Base-by-base conservation (phyloP, 257 asterid species). In the Solanum ahanhuiri region DNA sequence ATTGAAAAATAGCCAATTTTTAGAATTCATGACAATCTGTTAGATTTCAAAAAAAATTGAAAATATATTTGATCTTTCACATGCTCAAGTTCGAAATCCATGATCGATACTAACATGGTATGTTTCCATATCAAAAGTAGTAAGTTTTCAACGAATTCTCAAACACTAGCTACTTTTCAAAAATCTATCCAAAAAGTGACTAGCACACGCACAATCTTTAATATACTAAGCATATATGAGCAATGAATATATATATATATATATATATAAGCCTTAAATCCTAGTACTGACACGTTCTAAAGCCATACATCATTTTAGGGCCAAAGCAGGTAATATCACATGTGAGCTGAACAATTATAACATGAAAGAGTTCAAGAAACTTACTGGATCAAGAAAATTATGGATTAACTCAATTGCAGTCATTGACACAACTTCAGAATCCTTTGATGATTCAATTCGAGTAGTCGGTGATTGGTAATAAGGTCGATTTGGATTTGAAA, bases 401-500 rank as follows among this genome's bases (percentile, higher is more conserved):
- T 94, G 90, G 22, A 92, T 72, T 71, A 96, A 87, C 54, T 95
- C 87, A 35, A 20, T 82, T 25, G 93, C 91, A 85, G 90, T 67
- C 92, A 93, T 89, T 77, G 90, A 84, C 66, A 96, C 96, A 91
- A 90, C 89, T 14, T 90, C 93, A 12, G 92, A 91, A 81, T 92
- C 93, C 84, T 89, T 93, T 1, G 98, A 93, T 12, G 99, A 96
- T 89, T 96, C 98, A 30, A 86, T 88, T 77, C 93, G 88, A 83
- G 93, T 89, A 83, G 87, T 88, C 2, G 48, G 92, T 60, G 15
- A 86, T 86, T 73, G 28, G 58, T 48, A 5, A 84, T 91, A n/a
- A 89, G 58, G 82, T 86, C 88, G 63, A 85, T 70, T 83, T 31
- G 85, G 28, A 87, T 89, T 91, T 45, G 94, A 91, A 37, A 90